These are phyloP conservation scores for Cadophora sp. DNA, from an alignment of 2,329 filamentous ascomycete genomes.

Conservation along the genomic window DNA sequence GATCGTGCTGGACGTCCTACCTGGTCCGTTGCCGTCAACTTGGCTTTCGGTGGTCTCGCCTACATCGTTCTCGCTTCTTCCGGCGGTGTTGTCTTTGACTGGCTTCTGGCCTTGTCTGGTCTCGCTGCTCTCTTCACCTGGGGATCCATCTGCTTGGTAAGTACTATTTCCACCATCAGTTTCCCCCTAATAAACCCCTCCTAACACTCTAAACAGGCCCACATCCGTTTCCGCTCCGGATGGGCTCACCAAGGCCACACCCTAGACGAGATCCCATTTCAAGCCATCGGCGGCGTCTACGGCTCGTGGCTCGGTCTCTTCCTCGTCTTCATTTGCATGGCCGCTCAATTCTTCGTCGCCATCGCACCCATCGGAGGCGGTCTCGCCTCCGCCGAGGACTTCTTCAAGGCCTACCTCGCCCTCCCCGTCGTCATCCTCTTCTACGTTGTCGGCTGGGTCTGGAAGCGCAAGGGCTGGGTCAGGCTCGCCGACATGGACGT, in stretches of 20 bases:
- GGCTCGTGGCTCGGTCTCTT: constrained; percentile 66
- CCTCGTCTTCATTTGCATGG: constrained; percentile 54
- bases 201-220: constrained; percentile 52
- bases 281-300: constrained; percentile 60
- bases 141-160: constrained; percentile 65
- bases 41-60: constrained; percentile 61
- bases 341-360: constrained; percentile 48
- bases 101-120: constrained; percentile 73
- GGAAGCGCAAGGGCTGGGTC: constrained; percentile 50
- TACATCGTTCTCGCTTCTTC: constrained; percentile 57
- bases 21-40: constrained; percentile 58
- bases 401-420: constrained; percentile 65
- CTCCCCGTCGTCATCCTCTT: constrained; percentile 55
- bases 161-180: constrained; percentile 63
- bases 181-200: constrained; percentile 70
- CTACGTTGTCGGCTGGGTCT: constrained; percentile 50
- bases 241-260: constrained; percentile 56
- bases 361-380: constrained; percentile 54
- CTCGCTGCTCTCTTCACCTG: constrained; percentile 77
- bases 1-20: constrained; percentile 80
- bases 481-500: constrained; percentile 28
- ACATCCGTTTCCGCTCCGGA: constrained; percentile 66
- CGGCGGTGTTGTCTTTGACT: constrained; percentile 60
- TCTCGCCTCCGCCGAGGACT: constrained; percentile 51
- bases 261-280: constrained; percentile 68